Evolutionary conservation across 2,329 filamentous ascomycete genomes (phyloP).

Genomic region (Fusarium torreyae): DNA sequence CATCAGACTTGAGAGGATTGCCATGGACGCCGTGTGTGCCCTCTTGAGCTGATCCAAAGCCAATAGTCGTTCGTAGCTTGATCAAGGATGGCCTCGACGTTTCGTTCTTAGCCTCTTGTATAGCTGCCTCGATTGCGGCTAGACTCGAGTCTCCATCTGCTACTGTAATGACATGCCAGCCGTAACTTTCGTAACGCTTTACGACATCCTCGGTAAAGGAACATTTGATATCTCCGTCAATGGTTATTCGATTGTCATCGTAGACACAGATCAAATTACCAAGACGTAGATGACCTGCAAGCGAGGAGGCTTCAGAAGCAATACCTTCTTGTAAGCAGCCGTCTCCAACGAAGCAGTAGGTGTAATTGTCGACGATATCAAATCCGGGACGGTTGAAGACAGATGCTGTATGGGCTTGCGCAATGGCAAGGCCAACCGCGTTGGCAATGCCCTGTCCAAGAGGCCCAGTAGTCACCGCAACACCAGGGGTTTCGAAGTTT

Average conservation of each 20-base stretch:
- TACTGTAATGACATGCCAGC: conserved; percentile 92
- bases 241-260: conserved; percentile 98
- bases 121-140: conserved; percentile 87
- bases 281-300: conserved; percentile 96
- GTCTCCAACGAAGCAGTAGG: conserved; percentile 96
- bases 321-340: conserved; percentile 99
- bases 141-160: conserved; percentile 91
- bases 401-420: conserved; percentile 90
- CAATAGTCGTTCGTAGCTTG: conserved; percentile 40
- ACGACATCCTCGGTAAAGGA: conserved; percentile 96
- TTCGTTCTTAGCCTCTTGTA: conserved; percentile 86
- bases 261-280: conserved; percentile 98
- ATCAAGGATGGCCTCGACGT: conserved; percentile 98
- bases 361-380: conserved; percentile 95
- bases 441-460: conserved; percentile 98
- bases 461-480: conserved; percentile 98
- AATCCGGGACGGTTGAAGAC: conserved; percentile 98
- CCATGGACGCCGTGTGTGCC: conserved; percentile 97
- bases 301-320: conserved; percentile 90
- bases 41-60: conserved; percentile 79
- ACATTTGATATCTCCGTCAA: conserved; percentile 94
- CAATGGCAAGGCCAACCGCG: conserved; percentile 97
- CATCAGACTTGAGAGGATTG: conserved; percentile 93
- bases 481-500: conserved; percentile 93
- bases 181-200: conserved; percentile 96